A percentile compares a stretch with the other conserved stretches of the same genome.
These are phyloP conservation scores for Xylaria arbuscula DNA, from an alignment of 2,329 filamentous ascomycete species.

Conservation along the genomic window DNA sequence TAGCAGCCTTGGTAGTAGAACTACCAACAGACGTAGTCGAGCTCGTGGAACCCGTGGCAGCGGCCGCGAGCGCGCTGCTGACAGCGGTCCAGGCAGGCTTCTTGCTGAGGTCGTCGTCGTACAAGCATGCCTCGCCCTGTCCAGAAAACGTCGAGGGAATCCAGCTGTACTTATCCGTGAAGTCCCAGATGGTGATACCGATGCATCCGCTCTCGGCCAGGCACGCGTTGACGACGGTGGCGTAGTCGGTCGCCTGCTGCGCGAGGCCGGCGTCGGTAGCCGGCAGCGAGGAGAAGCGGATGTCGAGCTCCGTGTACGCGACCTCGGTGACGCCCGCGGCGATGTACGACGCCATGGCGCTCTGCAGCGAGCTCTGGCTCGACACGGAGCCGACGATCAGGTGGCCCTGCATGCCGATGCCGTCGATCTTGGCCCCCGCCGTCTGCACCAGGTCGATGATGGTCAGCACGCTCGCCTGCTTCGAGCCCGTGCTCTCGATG, in stretches of 20 bases:
- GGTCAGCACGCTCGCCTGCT: conserved; percentile 57
- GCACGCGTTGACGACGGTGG: conserved; percentile 52
- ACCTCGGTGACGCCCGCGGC: conserved; percentile 63
- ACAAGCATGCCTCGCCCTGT: conserved; percentile 53
- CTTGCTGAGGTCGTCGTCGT: conserved; percentile 52
- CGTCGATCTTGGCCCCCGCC: conserved; percentile 68
- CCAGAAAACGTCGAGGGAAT: conserved; percentile 54
- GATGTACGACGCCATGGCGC: conserved; percentile 62
- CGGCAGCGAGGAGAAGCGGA: conserved; percentile 62
- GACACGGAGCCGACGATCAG: conserved; percentile 67
- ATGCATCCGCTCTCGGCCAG: conserved; percentile 53
- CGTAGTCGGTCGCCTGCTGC: conserved; percentile 62
- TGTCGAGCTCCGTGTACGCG: conserved; percentile 71
- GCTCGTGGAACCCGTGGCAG: conserved; percentile 37
- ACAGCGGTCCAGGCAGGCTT: conserved; percentile 55
- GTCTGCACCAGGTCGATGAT: conserved; percentile 60
- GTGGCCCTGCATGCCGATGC: conserved; percentile 71
- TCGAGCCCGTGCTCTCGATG: conserved; percentile 64
- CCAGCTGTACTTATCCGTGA: conserved; percentile 57
- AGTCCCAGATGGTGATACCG: conserved; percentile 58
- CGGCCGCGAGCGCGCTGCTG: conserved; percentile 52
- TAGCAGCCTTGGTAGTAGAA: conserved; percentile 20
- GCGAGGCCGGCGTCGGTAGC: conserved; percentile 54
- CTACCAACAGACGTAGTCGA: conserved; percentile 9
- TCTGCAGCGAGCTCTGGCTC: conserved; percentile 55